Evolutionary conservation across 805 yeast species (phyloP).

Genomic region (Saturnispora gosingensis): DNA sequence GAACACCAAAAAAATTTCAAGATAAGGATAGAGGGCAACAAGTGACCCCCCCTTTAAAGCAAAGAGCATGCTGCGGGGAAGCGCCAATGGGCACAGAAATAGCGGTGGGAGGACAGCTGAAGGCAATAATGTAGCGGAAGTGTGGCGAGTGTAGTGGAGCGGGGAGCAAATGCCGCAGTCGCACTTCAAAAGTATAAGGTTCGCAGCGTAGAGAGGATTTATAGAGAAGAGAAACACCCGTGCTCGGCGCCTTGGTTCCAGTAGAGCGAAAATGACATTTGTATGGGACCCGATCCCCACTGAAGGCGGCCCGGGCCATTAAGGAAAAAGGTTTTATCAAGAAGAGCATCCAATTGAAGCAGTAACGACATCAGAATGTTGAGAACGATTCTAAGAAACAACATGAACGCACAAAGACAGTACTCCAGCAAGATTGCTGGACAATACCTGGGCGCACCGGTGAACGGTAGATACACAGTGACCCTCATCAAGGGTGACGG

Average conservation of each 20-base stretch:
- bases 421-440: conserved; percentile 41
- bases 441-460: conserved; percentile 55
- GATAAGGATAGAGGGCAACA: background rate
- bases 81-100: background rate
- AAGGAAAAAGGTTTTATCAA: background rate
- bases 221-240: background rate
- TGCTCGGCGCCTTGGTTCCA: conserved; percentile 1
- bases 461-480: conserved; percentile 83
- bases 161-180: background rate
- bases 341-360: conserved; percentile 1
- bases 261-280: conserved; percentile 1
- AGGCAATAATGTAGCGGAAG: background rate
- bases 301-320: background rate
- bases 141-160: background rate
- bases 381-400: background rate
- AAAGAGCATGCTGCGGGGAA: too few relatives aligned
- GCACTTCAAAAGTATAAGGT: background rate
- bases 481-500: conserved; percentile 98
- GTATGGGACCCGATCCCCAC: background rate
- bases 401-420: conserved; percentile 18
- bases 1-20: too few relatives aligned
- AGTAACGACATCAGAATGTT: background rate
- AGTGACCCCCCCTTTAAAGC: background rate
- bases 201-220: background rate
- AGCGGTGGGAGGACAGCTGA: background rate